phyloP scores from a whole-genome alignment of 352 stramenopile genomes.

The Phytopythium oedochilum region DNA sequence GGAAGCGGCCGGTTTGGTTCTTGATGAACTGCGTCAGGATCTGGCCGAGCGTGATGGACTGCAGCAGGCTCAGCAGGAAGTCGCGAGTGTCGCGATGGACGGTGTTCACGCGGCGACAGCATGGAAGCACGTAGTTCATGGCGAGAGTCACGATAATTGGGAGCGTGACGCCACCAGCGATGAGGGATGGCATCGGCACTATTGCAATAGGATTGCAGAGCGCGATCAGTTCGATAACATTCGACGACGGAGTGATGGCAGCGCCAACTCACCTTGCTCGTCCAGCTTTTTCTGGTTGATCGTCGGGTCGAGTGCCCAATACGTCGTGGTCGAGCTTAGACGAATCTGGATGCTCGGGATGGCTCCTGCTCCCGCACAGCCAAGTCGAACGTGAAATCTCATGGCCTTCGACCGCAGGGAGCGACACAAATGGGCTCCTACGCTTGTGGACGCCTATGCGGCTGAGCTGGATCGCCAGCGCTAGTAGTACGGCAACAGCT shows the following conservation, averaged over 20 bases:
- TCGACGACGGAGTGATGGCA: too few species aligned
- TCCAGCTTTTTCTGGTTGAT: slow-evolving; percentile 42
- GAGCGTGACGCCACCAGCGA: slow-evolving; percentile 1
- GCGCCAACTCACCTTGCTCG: slow-evolving; percentile 32
- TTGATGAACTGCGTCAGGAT: slow-evolving; percentile 78
- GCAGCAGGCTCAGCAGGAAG: slow-evolving; percentile 66
- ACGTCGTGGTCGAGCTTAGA: slow-evolving; percentile 27
- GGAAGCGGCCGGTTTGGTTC: slow-evolving; percentile 72
- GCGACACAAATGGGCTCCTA: too few species aligned
- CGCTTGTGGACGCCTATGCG: too few species aligned
- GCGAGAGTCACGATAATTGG: not conserved
- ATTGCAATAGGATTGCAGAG: too few species aligned
- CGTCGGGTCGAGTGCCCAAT: slow-evolving; percentile 43
- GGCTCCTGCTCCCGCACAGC: too few species aligned
- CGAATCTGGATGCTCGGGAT: slow-evolving; percentile 49
- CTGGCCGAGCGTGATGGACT: slow-evolving; percentile 38
- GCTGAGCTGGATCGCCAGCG: too few species aligned
- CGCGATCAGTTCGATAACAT: not conserved
- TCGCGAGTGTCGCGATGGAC: slow-evolving; percentile 73
- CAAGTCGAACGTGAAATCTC: too few species aligned
- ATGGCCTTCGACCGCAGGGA: too few species aligned
- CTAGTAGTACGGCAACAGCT: slow-evolving; percentile 30
- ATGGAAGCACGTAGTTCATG: not conserved
- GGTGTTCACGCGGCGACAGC: slow-evolving; percentile 16
- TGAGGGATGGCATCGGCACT: not conserved